A percentile compares a stretch with the other conserved stretches of the same genome.
Evolutionary conservation across 306 rosid genomes (phyloP).

Genomic region (Mucuna pruriens): DNA sequence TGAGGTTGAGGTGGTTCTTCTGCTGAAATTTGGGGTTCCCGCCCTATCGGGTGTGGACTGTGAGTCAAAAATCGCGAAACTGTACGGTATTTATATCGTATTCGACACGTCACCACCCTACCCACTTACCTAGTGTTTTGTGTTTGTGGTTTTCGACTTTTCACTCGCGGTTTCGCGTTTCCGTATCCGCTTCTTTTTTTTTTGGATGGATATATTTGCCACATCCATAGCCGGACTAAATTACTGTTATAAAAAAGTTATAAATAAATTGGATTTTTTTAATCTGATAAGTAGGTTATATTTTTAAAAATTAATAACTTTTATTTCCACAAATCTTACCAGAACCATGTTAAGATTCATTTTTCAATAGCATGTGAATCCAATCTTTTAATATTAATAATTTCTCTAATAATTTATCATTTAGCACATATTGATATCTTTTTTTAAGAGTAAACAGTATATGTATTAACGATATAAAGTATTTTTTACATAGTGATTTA

Average conservation of each 20-base stretch:
- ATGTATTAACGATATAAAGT: too few species aligned
- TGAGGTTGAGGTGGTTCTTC: conserved; percentile 28
- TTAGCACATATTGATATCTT: not conserved
- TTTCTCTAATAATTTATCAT: not conserved
- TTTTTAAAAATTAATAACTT: not conserved
- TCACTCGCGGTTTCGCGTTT: conserved; percentile 5
- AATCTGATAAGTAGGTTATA: not conserved
- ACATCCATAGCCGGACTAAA: not conserved
- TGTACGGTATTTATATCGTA: conserved; percentile 49
- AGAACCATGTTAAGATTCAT: not conserved
- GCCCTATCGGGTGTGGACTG: conserved; percentile 64
- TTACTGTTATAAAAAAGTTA: not conserved
- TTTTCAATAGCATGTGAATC: not conserved
- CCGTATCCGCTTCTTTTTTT: not conserved
- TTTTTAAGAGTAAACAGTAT: too few species aligned
- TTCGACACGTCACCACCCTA: conserved; percentile 62
- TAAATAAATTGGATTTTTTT: not conserved
- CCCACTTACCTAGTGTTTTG: not conserved
- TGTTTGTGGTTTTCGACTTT: not conserved
- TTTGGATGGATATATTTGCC: not conserved
- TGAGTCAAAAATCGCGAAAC: conserved; percentile 54
- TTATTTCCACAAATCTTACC: not conserved
- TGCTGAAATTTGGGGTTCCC: conserved; percentile 77
- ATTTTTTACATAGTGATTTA: too few species aligned
- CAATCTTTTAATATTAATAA: not conserved